Percentiles rank a stretch among this genome's conserved stretches.
Evolutionary conservation across 805 yeast species (phyloP).

Genomic region (Yarrowia keelungensis): DNA sequence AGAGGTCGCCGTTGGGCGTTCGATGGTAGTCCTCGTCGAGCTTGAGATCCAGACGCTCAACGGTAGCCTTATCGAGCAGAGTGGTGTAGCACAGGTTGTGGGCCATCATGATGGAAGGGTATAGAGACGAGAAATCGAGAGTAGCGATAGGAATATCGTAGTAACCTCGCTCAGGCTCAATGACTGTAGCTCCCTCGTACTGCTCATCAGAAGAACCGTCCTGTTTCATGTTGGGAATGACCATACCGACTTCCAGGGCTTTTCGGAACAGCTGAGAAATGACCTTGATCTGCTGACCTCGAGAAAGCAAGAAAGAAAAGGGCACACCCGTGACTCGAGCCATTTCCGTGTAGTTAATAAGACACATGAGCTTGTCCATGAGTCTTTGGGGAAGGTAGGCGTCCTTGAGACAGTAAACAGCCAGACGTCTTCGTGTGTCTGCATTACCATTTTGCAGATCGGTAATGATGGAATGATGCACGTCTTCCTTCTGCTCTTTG

Average conservation of each 20-base stretch:
- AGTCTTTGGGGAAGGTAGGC: conserved; percentile 90
- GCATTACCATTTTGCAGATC: conserved; percentile 90
- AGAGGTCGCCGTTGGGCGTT: conserved; percentile 92
- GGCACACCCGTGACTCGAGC: conserved; percentile 99
- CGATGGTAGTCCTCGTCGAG: conserved; percentile 79
- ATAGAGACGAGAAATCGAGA: conserved; percentile 93
- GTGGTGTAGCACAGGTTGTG: conserved; percentile 97
- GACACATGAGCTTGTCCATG: conserved; percentile 91
- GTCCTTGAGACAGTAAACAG: conserved; percentile 96
- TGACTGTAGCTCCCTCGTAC: conserved; percentile 99
- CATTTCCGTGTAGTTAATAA: conserved; percentile 98
- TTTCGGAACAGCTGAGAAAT: conserved; percentile 93
- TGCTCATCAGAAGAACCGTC: conserved; percentile 86
- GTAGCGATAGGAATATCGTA: conserved; percentile 98
- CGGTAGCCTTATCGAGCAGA: conserved; percentile 69
- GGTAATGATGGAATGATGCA: conserved; percentile 94
- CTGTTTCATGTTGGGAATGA: conserved; percentile 85
- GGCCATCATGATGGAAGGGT: conserved; percentile 99
- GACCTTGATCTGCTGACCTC: conserved; percentile 99
- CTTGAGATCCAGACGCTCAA: conserved; percentile 65
- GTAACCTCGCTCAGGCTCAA: conserved; percentile 94
- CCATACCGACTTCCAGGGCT: conserved; percentile 83
- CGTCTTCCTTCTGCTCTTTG: conserved; percentile 97
- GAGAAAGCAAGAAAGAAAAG: conserved; percentile 79
- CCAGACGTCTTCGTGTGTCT: conserved; percentile 92